A percentile compares a stretch with the other conserved stretches of the same genome.
These are phyloP conservation scores for Salicornia ramosissima DNA, from an alignment of 148 eudicot species.

Conservation along the genomic window DNA sequence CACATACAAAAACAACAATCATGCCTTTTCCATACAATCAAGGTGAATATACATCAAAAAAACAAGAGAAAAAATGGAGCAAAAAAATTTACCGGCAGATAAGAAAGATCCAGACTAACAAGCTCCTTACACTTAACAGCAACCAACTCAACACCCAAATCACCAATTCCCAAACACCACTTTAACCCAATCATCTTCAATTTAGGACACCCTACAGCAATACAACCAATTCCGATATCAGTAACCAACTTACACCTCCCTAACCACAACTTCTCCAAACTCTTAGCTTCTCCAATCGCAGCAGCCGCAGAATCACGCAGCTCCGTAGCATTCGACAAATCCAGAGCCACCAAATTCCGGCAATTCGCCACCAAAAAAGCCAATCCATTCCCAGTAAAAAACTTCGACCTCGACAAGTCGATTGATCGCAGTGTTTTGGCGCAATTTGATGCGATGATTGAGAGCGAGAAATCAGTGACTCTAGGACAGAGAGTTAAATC, in stretches of 20 bases:
- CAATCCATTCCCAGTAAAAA: conserved; percentile 55
- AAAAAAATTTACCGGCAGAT: conserved; percentile 58
- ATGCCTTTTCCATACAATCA: neutral
- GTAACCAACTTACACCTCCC: conserved; percentile 78
- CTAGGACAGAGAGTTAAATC: conserved; percentile 77
- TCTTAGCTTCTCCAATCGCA: conserved; percentile 66
- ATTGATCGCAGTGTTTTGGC: conserved; percentile 34
- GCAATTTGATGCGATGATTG: conserved; percentile 19
- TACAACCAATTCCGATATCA: conserved; percentile 93
- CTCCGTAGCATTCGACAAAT: conserved; percentile 67
- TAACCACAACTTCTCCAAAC: conserved; percentile 62
- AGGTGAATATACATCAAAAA: too few relatives aligned
- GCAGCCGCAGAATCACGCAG: conserved; percentile 55
- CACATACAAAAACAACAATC: neutral
- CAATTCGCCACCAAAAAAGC: conserved; percentile 48
- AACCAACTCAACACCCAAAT: conserved; percentile 84
- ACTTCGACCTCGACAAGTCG: conserved; percentile 58
- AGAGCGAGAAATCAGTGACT: conserved; percentile 46
- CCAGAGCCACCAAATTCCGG: conserved; percentile 51
- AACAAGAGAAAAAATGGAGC: neutral
- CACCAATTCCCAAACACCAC: conserved; percentile 91
- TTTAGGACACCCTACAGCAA: conserved; percentile 86
- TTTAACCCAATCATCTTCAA: conserved; percentile 64
- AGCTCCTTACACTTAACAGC: conserved; percentile 80
- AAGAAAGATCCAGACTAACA: conserved; percentile 78